These are phyloP conservation scores for Aureobasidium musti DNA, from an alignment of 2,329 filamentous ascomycete genomes.

Conservation along the genomic window DNA sequence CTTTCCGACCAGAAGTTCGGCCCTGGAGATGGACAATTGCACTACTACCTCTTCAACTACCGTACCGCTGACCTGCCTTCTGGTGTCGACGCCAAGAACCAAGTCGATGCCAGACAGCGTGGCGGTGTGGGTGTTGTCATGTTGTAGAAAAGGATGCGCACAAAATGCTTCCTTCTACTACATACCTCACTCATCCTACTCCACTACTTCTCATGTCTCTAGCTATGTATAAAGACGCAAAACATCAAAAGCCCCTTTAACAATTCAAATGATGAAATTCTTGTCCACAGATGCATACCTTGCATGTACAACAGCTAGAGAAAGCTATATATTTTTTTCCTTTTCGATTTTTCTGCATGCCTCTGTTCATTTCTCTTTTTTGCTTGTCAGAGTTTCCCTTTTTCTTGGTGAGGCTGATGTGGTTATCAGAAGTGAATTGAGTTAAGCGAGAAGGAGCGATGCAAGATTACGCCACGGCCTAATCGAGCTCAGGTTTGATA, in stretches of 20 bases:
- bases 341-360: not conserved
- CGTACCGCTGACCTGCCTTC: constrained; percentile 80
- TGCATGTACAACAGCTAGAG: too few relatives aligned
- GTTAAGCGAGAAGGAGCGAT: not conserved
- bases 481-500: not conserved
- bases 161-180: not conserved
- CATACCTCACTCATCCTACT: not conserved
- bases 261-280: too few relatives aligned
- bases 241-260: too few relatives aligned
- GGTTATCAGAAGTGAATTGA: not conserved
- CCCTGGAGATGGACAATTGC: constrained; percentile 87
- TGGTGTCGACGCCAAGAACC: constrained; percentile 77
- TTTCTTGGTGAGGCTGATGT: not conserved
- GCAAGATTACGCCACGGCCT: not conserved
- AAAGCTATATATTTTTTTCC: not conserved
- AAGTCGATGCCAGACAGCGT: constrained; percentile 72
- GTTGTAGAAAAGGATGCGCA: constrained; percentile 52
- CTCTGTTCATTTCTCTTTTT: not conserved
- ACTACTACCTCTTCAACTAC: constrained; percentile 99
- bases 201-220: too few relatives aligned
- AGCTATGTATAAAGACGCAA: too few relatives aligned
- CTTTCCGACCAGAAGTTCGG: constrained; percentile 93
- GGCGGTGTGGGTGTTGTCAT: constrained; percentile 91
- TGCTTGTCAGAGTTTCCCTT: not conserved
- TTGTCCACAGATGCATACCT: too few relatives aligned